Evolutionary conservation across 805 yeast species (phyloP).

Genomic region (Ogataea glucozyma): DNA sequence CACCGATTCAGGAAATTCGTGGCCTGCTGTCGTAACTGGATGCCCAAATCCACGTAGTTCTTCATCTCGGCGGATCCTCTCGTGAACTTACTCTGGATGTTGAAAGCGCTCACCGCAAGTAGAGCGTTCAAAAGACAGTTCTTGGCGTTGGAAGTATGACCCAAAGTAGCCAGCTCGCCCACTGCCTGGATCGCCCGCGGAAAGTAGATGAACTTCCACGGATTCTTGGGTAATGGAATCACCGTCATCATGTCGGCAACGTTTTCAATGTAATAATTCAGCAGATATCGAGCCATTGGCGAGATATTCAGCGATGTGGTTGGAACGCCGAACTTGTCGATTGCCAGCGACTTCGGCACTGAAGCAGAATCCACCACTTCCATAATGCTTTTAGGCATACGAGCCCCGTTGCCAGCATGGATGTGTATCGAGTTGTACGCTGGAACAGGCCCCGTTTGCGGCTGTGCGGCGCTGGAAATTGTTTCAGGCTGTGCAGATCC

Average conservation of each 20-base stretch:
- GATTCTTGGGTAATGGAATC: constrained; percentile 68
- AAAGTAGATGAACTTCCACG: constrained; percentile 85
- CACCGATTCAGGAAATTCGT: constrained; percentile 63
- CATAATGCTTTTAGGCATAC: constrained; percentile 59
- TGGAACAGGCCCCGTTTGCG: no score
- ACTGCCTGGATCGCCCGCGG: constrained; percentile 81
- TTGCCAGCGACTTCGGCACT: constrained; percentile 44
- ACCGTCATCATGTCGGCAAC: constrained; percentile 78
- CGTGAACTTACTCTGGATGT: constrained; percentile 69
- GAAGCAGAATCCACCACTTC: constrained; percentile 45
- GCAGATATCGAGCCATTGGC: constrained; percentile 69
- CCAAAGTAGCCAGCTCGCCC: constrained; percentile 76
- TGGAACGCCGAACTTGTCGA: constrained; percentile 48
- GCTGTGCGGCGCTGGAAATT: no score
- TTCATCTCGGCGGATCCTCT: constrained; percentile 68
- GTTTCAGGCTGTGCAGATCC: no score
- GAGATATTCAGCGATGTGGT: constrained; percentile 61
- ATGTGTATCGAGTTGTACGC: constrained; percentile 34
- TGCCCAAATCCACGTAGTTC: constrained; percentile 70
- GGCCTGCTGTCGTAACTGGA: constrained; percentile 74
- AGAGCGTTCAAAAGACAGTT: constrained; percentile 77
- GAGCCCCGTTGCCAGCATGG: constrained; percentile 37
- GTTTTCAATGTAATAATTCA: constrained; percentile 69
- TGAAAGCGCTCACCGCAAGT: constrained; percentile 79
- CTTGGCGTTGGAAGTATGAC: constrained; percentile 72